Base-by-base conservation (phyloP, 179 eudicot genomes). In the Sideroxylon spinosum region DNA sequence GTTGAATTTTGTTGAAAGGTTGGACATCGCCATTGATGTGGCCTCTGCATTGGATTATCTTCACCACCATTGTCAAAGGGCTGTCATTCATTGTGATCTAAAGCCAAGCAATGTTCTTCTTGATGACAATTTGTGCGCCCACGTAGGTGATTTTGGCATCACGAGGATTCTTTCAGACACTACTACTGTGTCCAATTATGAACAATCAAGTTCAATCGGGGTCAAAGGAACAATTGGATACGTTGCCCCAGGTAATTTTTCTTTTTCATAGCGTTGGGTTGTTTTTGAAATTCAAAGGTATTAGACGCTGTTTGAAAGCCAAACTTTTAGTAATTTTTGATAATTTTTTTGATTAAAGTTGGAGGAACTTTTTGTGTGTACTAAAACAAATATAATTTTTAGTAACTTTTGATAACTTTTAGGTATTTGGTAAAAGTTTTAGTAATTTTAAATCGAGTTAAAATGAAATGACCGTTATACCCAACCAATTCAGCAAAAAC, bases 41-140 rank as follows among this genome's bases (percentile, higher is more conserved):
- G 86, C 82, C 7, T 61, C 82, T 56, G 84, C 84, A 6, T 71
- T 84, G 71, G 68, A 78, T 63, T 84, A 81, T 75, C 86, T 84
- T 29, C 86, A 81, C 37, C 76, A 81, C 17, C 79, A 78, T 4
- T 81, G 70, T 25, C 56, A 48, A 52, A 64, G 53, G 9, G 19
- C 71, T 0, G 56, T 78, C 64, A 22, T 71, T 57, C 86, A 84
- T 14, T 80, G 81, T 62, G 81, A 84, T 78, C 48, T 84, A 13
- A 84, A 80, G 60, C 77, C 85, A 11, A 53, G 75, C 14, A 82
- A 82, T 44, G 25, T 82, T 25, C 82, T 83, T 76, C 85, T 83
- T 22, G 85, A 79, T 22, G 48, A 76, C 17, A 74, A 79, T 20
- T 52, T 83, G 6, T 44, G 26, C 37, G 85, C 85, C 19, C 76